Evolutionary conservation across 805 yeast genomes (phyloP).

Genomic region (Metschnikowia proteae): DNA sequence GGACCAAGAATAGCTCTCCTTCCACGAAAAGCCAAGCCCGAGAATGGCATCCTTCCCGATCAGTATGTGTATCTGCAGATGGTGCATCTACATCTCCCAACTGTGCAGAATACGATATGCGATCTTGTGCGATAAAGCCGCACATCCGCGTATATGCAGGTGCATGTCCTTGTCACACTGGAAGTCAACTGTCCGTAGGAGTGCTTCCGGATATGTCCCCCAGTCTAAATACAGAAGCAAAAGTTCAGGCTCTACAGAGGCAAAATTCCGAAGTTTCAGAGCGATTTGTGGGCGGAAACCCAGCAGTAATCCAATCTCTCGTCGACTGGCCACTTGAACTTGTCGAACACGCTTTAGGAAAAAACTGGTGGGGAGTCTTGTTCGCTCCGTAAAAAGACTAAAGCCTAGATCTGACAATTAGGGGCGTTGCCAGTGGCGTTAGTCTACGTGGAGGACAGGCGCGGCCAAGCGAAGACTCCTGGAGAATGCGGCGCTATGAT

Average conservation of each 20-base stretch:
- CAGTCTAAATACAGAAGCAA: no score
- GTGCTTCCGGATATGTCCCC: not conserved
- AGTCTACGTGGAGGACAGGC: no score
- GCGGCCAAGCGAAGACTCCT: not conserved
- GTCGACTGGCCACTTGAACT: no score
- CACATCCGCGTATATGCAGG: not conserved
- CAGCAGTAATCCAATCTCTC: no score
- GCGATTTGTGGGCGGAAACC: no score
- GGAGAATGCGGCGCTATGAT: not conserved
- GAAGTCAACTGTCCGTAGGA: not conserved
- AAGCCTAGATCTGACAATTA: no score
- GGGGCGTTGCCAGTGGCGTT: no score
- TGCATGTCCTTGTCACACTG: not conserved
- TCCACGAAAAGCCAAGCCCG: no score
- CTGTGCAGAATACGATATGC: not conserved
- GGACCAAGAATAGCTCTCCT: no score
- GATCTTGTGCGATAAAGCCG: not conserved
- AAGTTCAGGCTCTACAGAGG: not conserved
- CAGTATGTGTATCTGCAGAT: not conserved
- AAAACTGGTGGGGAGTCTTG: no score
- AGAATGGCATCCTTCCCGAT: not conserved
- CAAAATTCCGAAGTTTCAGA: not conserved
- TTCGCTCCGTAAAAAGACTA: no score
- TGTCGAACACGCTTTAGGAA: no score
- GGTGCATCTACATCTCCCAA: not conserved